Conservation (phyloP, 2,329 filamentous ascomycete species). For the Cladosporium colombiae region DNA sequence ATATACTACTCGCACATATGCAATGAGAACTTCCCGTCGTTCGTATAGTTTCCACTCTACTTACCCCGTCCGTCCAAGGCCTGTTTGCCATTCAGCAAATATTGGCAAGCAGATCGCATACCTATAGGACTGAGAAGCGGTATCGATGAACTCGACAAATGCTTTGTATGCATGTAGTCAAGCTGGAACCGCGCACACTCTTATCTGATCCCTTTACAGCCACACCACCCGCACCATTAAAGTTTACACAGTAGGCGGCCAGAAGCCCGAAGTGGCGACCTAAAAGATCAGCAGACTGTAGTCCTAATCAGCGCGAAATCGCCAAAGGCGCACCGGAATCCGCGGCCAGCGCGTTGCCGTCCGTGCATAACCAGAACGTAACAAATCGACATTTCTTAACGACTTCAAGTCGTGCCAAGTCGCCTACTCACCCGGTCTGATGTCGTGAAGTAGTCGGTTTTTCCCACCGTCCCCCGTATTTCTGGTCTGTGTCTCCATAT, state of each 20-base stretch:
- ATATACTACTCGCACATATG: background rate
- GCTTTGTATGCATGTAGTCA: too few relatives aligned
- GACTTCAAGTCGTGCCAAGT: slow-evolving; percentile 8
- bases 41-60: background rate
- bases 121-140: background rate
- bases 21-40: background rate
- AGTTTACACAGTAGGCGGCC: background rate
- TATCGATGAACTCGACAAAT: background rate
- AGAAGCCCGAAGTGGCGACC: background rate
- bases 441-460: background rate
- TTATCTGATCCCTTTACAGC: background rate
- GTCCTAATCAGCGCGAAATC: background rate
- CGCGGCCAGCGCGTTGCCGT: background rate
- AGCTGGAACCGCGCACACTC: background rate
- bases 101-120: background rate
- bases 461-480: background rate
- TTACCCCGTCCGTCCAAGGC: background rate
- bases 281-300: background rate
- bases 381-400: background rate
- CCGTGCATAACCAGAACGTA: slow-evolving; percentile 5
- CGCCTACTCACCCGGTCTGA: slow-evolving; percentile 4
- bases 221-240: background rate
- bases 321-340: background rate
- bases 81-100: background rate
- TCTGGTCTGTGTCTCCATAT: background rate